Conservation (phyloP, 495 filamentous ascomycete species). For the Penicillium taxi region DNA sequence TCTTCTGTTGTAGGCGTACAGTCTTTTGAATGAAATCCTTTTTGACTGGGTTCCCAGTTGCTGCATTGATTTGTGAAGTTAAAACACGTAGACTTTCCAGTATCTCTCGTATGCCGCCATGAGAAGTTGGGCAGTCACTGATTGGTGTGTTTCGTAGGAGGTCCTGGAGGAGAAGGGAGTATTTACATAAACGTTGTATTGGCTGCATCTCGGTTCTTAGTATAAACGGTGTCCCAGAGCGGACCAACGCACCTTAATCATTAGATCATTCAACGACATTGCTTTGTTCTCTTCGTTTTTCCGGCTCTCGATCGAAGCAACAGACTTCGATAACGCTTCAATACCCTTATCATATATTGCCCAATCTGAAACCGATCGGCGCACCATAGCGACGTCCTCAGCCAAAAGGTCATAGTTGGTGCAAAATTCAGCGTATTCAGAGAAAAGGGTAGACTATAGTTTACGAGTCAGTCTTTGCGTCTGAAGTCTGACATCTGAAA, state of each 20-base stretch:
- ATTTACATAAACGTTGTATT: constrained; percentile 88
- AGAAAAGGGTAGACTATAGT: constrained; percentile 68
- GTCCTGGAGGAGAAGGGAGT: constrained; percentile 79
- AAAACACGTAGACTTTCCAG: constrained; percentile 63
- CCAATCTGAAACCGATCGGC: constrained; percentile 68
- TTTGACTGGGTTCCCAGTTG: constrained; percentile 43
- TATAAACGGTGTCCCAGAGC: too few species aligned
- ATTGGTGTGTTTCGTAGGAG: constrained; percentile 74
- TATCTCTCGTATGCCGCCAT: constrained; percentile 68
- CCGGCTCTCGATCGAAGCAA: constrained; percentile 61
- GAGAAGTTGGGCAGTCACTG: constrained; percentile 71
- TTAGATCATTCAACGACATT: constrained; percentile 71
- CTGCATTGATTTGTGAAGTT: constrained; percentile 68
- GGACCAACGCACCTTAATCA: constrained; percentile 88
- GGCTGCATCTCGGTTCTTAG: constrained; percentile 55
- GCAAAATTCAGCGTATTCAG: constrained; percentile 80
- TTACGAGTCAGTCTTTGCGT: background rate
- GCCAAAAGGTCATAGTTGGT: constrained; percentile 78
- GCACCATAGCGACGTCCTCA: constrained; percentile 62
- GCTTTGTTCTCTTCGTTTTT: constrained; percentile 59
- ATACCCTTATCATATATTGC: constrained; percentile 75
- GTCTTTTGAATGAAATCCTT: constrained; percentile 44
- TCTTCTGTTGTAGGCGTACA: constrained; percentile 43
- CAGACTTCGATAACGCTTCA: constrained; percentile 71
- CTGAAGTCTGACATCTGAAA: background rate